Evolutionary conservation across 2,329 filamentous ascomycete genomes (phyloP), one percentile per base, ranked within the genome.

Genomic region (Claviceps sp.): DNA sequence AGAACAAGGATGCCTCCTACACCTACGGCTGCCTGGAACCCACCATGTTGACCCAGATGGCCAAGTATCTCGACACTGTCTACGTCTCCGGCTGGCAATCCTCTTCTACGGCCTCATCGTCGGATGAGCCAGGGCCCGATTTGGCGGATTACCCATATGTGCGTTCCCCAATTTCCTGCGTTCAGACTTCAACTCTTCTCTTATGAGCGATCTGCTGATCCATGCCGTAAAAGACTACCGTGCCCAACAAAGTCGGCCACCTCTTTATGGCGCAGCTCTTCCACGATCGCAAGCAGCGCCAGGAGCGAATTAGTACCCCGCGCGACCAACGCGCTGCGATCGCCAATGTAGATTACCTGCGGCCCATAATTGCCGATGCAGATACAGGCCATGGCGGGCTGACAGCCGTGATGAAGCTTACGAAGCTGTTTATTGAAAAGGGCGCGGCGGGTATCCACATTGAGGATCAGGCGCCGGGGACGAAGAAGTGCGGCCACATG

Each of bases 401-500:
- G 56, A 97, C 93, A n/a, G 93, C 93, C 52, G 86, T 97, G 62
- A 97, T 98, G 93, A 98, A 97, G 78, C 82, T 98, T 61, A 97
- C 93, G 58, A 96, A 96, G 77, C 81, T 97, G 53, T 97, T 98
- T 69, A 73, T 97, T 58, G 93, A 98, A 75, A 89, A 90, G 70
- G 93, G 93, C 61, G 93, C 93, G 46, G 93, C 93, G 43, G 93
- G 93, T 59, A 96, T 98, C 63, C 93, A 98, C 72, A 96, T 98
- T 61, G 93, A 98, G 72, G 93, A 98, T 68, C 93, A 97, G 72
- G 91, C 93, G 4, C 91, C 93, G 3, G 93, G 93, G 51, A 97
- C 93, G 48, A 98, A 98, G 81, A 98, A 98, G 80, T 98, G 93
- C 69, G 93, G 93, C 57, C 93, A 97, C 73, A 97, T 97, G 93